Evolutionary conservation across 148 eudicot genomes (phyloP).

Genomic region (Cornus controversa): DNA sequence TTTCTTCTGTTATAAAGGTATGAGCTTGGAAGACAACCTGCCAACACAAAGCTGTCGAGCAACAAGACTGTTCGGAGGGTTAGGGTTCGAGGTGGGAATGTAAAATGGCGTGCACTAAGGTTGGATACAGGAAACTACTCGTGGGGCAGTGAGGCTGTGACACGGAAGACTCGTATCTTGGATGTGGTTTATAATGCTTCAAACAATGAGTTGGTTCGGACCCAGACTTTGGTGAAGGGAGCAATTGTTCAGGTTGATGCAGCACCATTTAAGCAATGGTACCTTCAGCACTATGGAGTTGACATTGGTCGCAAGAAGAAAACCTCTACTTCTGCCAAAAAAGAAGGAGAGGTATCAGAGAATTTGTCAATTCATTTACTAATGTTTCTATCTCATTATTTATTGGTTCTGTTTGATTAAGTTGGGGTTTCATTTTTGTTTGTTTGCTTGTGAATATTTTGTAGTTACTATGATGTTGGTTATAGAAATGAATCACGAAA

Average conservation of each 20-base stretch:
- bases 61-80: conserved; percentile 77
- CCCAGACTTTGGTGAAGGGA: conserved; percentile 81
- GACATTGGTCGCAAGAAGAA: conserved; percentile 85
- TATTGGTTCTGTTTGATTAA: no score
- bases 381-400: neutral
- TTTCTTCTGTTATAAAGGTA: conserved; percentile 50
- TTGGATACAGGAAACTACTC: conserved; percentile 87
- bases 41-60: conserved; percentile 80
- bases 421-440: no score
- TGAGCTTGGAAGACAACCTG: conserved; percentile 93
- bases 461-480: neutral
- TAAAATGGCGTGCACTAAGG: conserved; percentile 88
- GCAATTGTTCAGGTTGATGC: conserved; percentile 92
- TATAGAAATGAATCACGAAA: neutral
- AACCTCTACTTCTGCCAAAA: conserved; percentile 50
- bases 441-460: no score
- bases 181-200: conserved; percentile 90
- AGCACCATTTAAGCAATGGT: conserved; percentile 86
- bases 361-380: neutral
- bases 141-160: conserved; percentile 83
- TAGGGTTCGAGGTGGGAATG: conserved; percentile 83
- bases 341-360: conserved; percentile 67
- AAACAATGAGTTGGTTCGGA: conserved; percentile 88
- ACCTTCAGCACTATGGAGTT: conserved; percentile 80
- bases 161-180: conserved; percentile 70